Evolutionary conservation across 352 stramenopile species (phyloP).

Genomic region (Pythium phragmiticola): DNA sequence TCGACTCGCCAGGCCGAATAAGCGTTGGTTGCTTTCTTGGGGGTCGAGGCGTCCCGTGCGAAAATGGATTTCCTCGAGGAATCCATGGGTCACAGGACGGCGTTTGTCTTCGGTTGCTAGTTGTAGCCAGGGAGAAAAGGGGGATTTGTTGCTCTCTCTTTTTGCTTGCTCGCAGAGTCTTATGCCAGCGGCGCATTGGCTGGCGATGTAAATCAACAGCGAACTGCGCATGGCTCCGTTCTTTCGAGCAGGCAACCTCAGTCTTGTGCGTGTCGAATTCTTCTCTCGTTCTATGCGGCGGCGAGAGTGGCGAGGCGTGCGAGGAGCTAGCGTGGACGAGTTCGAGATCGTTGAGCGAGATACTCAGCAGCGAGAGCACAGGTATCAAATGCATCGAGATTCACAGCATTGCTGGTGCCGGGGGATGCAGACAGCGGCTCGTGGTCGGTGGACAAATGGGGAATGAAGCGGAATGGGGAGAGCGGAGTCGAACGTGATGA

Average conservation of each 20-base stretch:
- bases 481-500: constrained; percentile 58
- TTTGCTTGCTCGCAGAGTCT: constrained; percentile 6
- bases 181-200: background rate
- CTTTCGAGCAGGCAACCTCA: constrained; percentile 14
- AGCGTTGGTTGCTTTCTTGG: constrained; percentile 17
- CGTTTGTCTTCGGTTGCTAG: constrained; percentile 22
- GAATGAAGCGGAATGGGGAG: background rate
- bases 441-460: background rate
- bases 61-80: background rate
- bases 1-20: constrained; percentile 40
- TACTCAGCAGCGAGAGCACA: background rate
- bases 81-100: background rate
- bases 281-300: background rate
- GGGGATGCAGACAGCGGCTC: background rate
- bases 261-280: background rate
- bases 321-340: constrained; percentile 1
- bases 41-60: no score
- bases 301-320: background rate
- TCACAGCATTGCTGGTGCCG: background rate
- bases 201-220: constrained; percentile 15
- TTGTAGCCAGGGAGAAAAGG: constrained; percentile 14
- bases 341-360: background rate
- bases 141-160: constrained; percentile 10
- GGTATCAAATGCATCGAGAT: background rate
- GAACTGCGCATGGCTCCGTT: constrained; percentile 9